phyloP scores from a whole-genome alignment of 23 red algal species.

The Gracilaria caudata region DNA sequence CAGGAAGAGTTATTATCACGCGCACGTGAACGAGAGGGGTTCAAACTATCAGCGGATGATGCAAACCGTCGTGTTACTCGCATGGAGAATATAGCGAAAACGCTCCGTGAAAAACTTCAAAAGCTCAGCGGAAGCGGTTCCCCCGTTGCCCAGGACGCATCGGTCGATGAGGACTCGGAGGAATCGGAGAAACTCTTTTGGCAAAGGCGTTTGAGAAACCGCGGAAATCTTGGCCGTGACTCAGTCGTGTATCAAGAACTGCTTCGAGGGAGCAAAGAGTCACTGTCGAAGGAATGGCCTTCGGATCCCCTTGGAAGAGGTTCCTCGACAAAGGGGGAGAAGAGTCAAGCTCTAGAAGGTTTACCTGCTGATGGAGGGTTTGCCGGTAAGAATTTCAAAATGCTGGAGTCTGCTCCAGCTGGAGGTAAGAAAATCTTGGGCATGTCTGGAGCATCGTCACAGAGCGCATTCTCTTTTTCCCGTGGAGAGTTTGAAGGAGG shows the following conservation, averaged over 20 bases:
- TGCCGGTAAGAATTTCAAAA: not conserved
- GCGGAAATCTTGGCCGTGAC: conserved; percentile 10
- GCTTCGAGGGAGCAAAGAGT: conserved; percentile 36
- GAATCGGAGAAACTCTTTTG: conserved; percentile 39
- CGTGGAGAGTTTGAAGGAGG: conserved; percentile 41
- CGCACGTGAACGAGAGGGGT: conserved; percentile 37
- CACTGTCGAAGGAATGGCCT: conserved; percentile 45
- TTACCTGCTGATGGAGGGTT: conserved; percentile 64
- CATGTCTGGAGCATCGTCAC: conserved; percentile 10
- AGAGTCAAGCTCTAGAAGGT: conserved; percentile 25
- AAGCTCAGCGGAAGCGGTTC: conserved; percentile 11
- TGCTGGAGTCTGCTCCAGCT: not conserved
- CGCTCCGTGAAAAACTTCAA: conserved; percentile 26
- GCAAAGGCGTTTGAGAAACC: conserved; percentile 32
- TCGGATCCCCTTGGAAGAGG: conserved; percentile 30
- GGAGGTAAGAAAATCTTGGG: not conserved
- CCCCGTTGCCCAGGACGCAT: not conserved
- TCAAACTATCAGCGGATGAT: conserved; percentile 41
- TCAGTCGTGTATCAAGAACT: conserved; percentile 56
- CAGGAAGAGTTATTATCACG: conserved; percentile 18
- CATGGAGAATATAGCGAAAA: conserved; percentile 22
- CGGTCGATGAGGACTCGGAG: not conserved
- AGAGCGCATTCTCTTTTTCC: conserved; percentile 51
- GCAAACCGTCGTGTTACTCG: conserved; percentile 29
- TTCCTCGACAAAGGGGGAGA: conserved; percentile 15